Evolutionary conservation across 306 rosid species (phyloP), one percentile per base, ranked within the genome.

Genomic region (Trifolium dubium): DNA sequence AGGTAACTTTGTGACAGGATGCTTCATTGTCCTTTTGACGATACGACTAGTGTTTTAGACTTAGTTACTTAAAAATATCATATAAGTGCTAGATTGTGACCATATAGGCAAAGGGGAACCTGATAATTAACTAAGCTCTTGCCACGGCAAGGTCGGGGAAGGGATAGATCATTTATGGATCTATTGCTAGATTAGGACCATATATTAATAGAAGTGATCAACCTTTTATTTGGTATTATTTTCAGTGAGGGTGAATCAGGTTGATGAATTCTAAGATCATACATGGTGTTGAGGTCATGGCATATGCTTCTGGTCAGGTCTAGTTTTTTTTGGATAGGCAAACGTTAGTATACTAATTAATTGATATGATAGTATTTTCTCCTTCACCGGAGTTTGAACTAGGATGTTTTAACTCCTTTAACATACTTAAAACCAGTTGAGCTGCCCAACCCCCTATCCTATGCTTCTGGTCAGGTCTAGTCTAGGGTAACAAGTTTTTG

Each of bases 1-100:
- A 91, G 96, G 98, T 93, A 89, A 89, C 69, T 69, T 41, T 67
- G 4, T 35, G 32, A 49, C 72, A 50, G 43, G 47, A 69, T 69
- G 61, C 62, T 49, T 46, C 23, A 2, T 14, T n/a, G n/a, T n/a
- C n/a, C n/a, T n/a, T n/a, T n/a, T n/a, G n/a, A n/a, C n/a, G n/a
- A n/a, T n/a, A n/a, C 9, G 7, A 7, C 18, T 32, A 12, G 46
- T 15, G 46, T 50, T 50, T 46, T 49, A 67, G n/a, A 6, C 2
- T 12, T 14, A 10, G 10, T 44, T 66, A 39, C 5, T 67, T 30
- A 29, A 46, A 31, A 46, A 9, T 30, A 46, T 29, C 28, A 28
- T 46, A 47, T 14, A 29, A 2, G 1, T 47, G 44, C 10, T 15
- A 15, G 30, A 49, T 15, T 5, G 28, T 69, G 46, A 67, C 14